Evolutionary conservation across 2,329 filamentous ascomycete species (phyloP), one percentile per base, ranked within the genome.

Genomic region (Sarocladium strictum): DNA sequence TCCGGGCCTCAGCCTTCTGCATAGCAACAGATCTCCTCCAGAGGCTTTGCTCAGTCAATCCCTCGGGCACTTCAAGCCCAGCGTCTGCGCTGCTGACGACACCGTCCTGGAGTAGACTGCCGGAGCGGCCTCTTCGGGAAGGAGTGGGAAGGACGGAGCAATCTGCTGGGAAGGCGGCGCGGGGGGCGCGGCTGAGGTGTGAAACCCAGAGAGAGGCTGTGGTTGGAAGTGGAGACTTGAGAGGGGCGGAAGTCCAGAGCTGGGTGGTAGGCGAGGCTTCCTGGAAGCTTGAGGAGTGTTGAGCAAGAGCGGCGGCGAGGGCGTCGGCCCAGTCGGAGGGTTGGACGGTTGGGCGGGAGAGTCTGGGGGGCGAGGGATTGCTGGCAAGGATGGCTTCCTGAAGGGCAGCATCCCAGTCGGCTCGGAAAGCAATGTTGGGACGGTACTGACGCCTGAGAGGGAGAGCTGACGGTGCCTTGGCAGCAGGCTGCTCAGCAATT

Each of bases 271-370:
- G 63, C 3, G 61, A 56, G 23, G 72, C 58, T n/a, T n/a, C n/a
- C n/a, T n/a, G 17, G 72, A 70, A 51, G 67, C 57, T 3, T 64
- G 57, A 1, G 24, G 12, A 29, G 21, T 15, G 43, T n/a, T 21
- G 27, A 6, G 47, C 27, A 24, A 51, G 4, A 17, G 47, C 47
- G 29, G 47, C 26, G 11, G 26, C 23, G 17, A 78, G 67, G 3
- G 75, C 75, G 17, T 63, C 62, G 9, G 67, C 62, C 74, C 74
- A 76, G 53, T 67, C 53, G 14, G 62, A 64, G 57, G 58, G 62
- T 26, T 55, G 65, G 53, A 59, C 66, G 56, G 49, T 63, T 58
- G 54, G 59, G 23, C 58, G 64, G 51, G 58, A 57, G 21, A 40
- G 47, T 56, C 54, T 3, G 53, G 52, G 15, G 57, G 55, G 51